Evolutionary conservation across 208 protist species (phyloP), one percentile per base, ranked within the genome.

Genomic region (Strigomonas galati): DNA sequence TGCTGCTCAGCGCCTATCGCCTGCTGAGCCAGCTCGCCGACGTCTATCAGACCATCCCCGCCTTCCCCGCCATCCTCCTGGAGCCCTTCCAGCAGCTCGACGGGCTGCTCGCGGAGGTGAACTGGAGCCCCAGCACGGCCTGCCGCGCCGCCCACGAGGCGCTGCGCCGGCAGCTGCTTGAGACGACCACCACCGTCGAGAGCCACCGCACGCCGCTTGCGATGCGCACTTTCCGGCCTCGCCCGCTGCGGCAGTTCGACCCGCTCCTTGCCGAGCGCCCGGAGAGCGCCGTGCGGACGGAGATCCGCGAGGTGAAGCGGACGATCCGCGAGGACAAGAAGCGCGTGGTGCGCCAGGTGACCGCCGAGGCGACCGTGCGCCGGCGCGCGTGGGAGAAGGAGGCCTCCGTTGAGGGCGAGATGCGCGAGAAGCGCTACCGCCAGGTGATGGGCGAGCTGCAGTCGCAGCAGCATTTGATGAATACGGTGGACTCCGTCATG

Each of bases 391-490:
- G 78, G 32, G 89, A 94, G 72, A 76, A 78, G 64, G 83, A 76
- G 53, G 27, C 63, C 32, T 63, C 61, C 23, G 67, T 71, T 6
- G 67, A 62, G 35, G 85, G 87, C 27, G 65, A 72, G 58, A 51
- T 82, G 69, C 75, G 85, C 4, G 76, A 88, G 71, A 63, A 66
- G 67, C 71, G 82, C 32, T 89, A 85, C 64, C 74, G 77, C 58
- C 78, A 85, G 60, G 60, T 94, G 32, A 82, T 94, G 74, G 75
- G 76, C n/a, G 73, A 89, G 72, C 76, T 94, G 64, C 89, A 94
- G 75, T 64, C 77, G 53, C 89, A 94, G 64, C 89, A 94, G 69
- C 85, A 92, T 71, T 75, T 85, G 23, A 94, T 94, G 89, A 94
- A 94, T 58, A 87, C 80, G 3, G 89, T 92, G 4, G 89, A 94